Base-by-base conservation (phyloP, 768 basidiomycete genomes). In the Lactarius sp. region DNA sequence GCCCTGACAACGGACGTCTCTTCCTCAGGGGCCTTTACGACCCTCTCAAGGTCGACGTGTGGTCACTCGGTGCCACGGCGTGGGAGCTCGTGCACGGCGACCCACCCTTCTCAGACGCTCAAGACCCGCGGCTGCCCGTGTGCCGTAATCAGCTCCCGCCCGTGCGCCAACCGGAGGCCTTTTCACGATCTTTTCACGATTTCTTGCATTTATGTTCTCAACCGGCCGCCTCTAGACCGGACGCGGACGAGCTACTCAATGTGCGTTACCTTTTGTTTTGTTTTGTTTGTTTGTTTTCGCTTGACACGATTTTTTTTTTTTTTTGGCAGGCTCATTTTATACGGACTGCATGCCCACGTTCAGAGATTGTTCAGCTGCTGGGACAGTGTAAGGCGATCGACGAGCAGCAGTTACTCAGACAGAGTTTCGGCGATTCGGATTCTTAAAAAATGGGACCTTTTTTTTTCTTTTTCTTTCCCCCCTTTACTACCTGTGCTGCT, bases 181-280 rank as follows among this genome's bases (percentile, higher is more conserved):
- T 52, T 18, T 67, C 68, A 61, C 66, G 62, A 56, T 58, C 66
- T 27, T 67, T 68, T 64, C 66, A 68, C 66, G 68, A 68, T 50
- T 68, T 68, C 49, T 55, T 68, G 59, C 59, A 61, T 64, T 42
- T 49, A 64, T 68, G 68, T 52, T 66, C 66, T 55, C 66, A 64
- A 13, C 62, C 68, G 13, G 67, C 59, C 12, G 61, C 58, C 33
- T 67, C 59, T 20, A 62, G 68, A 64, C 62, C 68, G 5, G 66
- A 68, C 9, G 56, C 68, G 4, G 68, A 68, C 49, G 68, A 68
- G 31, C 46, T 68, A 16, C 68, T 68, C 54, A 63, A 64, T 31
- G 66, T 68, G 34, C 66, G 66, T 68, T 68, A 42, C 3, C 3
- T 27, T 10, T 5, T n/a, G 6, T 2, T 16, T 8, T 16, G 6